These are phyloP conservation scores for Macrolepiota dolichaula DNA, from an alignment of 768 basidiomycete genomes.

Conservation along the genomic window DNA sequence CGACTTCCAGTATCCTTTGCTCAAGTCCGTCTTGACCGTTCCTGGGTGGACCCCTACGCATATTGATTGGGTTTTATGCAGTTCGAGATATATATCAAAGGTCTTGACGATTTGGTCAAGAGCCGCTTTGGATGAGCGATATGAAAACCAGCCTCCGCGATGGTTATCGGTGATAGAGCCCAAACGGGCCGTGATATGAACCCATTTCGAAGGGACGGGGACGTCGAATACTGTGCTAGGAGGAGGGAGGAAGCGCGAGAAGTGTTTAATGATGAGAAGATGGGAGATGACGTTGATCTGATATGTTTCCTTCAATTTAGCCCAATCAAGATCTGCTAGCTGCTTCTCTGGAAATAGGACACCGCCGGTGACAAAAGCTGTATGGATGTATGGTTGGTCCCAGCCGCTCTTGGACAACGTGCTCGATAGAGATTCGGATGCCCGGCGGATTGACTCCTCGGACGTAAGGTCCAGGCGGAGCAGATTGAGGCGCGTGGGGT, in stretches of 20 bases:
- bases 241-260: constrained; percentile 52
- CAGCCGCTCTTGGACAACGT: constrained; percentile 24
- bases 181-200: constrained; percentile 56
- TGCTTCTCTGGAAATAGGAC: constrained; percentile 53
- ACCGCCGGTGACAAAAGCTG: constrained; percentile 54
- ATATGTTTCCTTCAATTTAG: constrained; percentile 41
- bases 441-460: constrained; percentile 46
- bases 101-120: constrained; percentile 63
- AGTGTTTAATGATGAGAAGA: constrained; percentile 60
- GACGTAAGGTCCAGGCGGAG: constrained; percentile 49
- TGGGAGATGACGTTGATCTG: constrained; percentile 59
- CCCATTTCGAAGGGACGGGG: constrained; percentile 45
- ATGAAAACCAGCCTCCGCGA: constrained; percentile 61
- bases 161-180: constrained; percentile 58
- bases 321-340: constrained; percentile 43
- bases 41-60: constrained; percentile 58
- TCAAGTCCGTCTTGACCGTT: constrained; percentile 58
- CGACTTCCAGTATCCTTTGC: constrained; percentile 49
- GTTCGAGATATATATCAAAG: constrained; percentile 51
- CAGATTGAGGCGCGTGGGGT: constrained; percentile 41
- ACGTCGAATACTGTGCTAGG: constrained; percentile 18
- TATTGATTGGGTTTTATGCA: constrained; percentile 44
- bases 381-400: constrained; percentile 41
- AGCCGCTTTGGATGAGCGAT: constrained; percentile 59
- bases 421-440: constrained; percentile 38